A percentile compares a stretch with the other conserved stretches of the same genome.
phyloP scores from a whole-genome alignment of 176 grass and related monocot genomes.

The Cenchrus purpureus region DNA sequence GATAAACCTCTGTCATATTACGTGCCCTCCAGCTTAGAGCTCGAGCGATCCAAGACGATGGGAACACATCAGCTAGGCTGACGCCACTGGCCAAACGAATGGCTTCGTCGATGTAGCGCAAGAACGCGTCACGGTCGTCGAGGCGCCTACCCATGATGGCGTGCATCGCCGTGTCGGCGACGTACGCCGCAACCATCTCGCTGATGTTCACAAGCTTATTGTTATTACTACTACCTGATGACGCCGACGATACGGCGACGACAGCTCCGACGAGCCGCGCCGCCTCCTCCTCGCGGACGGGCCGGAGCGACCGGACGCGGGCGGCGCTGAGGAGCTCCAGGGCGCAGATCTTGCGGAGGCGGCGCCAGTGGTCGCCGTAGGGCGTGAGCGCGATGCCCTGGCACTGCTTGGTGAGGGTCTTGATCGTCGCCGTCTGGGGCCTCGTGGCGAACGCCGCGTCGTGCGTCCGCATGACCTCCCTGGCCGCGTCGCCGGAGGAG shows the following conservation, averaged over 20 bases:
- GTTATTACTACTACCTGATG: background rate
- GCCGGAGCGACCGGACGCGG: slow-evolving; percentile 27
- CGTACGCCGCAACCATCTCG: background rate
- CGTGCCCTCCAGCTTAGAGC: background rate
- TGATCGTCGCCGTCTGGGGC: background rate
- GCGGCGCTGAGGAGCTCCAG: slow-evolving; percentile 15
- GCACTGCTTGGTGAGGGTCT: background rate
- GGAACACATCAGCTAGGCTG: background rate
- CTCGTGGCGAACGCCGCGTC: background rate
- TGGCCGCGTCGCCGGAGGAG: background rate
- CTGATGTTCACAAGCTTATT: background rate
- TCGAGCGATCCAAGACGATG: background rate
- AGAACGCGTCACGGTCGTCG: background rate
- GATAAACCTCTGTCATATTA: background rate
- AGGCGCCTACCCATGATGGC: background rate
- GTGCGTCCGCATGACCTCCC: background rate
- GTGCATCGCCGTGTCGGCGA: background rate
- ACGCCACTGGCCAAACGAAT: background rate
- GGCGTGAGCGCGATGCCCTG: background rate
- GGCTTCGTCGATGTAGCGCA: background rate
- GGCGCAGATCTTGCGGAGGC: slow-evolving; percentile 23
- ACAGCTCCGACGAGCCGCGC: background rate
- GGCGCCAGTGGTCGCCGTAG: slow-evolving; percentile 16
- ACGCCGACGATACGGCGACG: background rate
- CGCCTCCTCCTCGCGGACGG: slow-evolving; percentile 21